Evolutionary conservation across 2,329 filamentous ascomycete genomes (phyloP).

Genomic region (Alternaria arbusti): DNA sequence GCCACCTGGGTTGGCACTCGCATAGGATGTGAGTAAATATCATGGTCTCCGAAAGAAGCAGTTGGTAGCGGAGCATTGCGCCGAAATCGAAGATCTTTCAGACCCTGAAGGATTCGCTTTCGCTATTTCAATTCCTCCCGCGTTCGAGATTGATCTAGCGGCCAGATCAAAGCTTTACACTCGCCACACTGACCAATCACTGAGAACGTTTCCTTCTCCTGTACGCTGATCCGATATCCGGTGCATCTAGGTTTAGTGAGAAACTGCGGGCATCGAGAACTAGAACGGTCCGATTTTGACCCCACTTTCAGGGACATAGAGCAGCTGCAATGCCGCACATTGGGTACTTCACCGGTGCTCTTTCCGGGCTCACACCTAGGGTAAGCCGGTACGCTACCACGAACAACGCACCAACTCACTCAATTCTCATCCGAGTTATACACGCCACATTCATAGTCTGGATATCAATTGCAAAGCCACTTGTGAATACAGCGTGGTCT

Average conservation of each 20-base stretch:
- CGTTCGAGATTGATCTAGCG: conserved; percentile 13
- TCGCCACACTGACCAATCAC: conserved; percentile 6
- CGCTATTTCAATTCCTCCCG: neutral
- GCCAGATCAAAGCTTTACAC: conserved; percentile 1
- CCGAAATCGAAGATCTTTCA: neutral
- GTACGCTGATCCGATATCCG: neutral
- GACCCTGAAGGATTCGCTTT: neutral
- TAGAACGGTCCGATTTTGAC: neutral
- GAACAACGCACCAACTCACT: conserved; percentile 1
- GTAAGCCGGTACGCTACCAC: neutral
- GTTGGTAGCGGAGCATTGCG: neutral
- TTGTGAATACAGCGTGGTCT: neutral
- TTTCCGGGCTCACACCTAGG: neutral
- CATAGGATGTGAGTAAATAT: neutral
- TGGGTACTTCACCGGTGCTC: neutral
- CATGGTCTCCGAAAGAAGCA: neutral
- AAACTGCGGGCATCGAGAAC: neutral
- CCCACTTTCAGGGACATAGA: neutral
- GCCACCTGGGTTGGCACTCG: neutral
- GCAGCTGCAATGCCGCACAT: conserved; percentile 3
- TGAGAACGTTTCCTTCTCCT: neutral
- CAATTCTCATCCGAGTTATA: neutral
- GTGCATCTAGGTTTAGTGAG: conserved; percentile 5
- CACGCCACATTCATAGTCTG: neutral
- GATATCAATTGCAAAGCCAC: neutral